Percentiles rank a stretch among this genome's conserved stretches.
phyloP scores from a whole-genome alignment of 164 flowering plant species.

The Umbellularia californica region DNA sequence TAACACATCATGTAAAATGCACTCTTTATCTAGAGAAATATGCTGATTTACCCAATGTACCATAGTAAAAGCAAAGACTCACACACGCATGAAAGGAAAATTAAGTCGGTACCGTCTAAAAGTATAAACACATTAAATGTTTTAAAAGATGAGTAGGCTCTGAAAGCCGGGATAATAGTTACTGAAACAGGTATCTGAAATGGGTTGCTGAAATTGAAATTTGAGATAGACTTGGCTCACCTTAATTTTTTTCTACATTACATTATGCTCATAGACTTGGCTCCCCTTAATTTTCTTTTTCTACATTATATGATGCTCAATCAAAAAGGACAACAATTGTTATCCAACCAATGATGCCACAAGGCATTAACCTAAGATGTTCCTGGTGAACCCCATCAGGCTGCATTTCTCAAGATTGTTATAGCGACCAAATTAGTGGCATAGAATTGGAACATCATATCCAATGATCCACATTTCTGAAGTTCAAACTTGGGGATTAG shows the following conservation, averaged over 20 bases:
- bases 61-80: background rate
- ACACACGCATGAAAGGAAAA: conserved; percentile 1
- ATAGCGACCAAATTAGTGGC: background rate
- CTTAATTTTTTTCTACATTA: no score
- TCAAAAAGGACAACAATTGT: background rate
- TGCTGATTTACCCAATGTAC: background rate
- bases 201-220: background rate
- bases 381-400: no score
- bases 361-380: background rate
- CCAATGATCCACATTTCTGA: background rate
- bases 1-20: background rate
- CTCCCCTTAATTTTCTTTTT: no score
- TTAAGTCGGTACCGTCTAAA: background rate
- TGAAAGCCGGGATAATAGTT: background rate
- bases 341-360: background rate
- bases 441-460: background rate
- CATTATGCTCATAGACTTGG: no score
- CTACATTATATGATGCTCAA: no score
- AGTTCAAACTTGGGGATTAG: background rate
- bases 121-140: background rate
- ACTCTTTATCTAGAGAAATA: background rate
- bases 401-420: background rate
- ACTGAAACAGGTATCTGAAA: background rate
- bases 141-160: background rate
- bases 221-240: background rate